These are phyloP conservation scores for Rhizoclosmatium sp. DNA, from an alignment of 192 early-diverging fungal species.

Conservation along the genomic window DNA sequence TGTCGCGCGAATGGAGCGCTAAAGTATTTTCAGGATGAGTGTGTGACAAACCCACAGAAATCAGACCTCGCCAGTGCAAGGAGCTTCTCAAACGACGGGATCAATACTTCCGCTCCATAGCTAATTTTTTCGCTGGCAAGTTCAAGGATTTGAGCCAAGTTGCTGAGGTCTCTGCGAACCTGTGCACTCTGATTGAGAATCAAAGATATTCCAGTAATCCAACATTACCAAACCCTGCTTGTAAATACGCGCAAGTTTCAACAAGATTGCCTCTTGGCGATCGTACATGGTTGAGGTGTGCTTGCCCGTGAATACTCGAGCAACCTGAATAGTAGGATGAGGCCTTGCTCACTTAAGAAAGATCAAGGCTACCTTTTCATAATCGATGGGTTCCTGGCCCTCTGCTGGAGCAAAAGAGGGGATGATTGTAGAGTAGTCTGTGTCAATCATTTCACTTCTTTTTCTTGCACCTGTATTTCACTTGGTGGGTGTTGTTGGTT, in stretches of 20 bases:
- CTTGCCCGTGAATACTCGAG: slow-evolving; percentile 31
- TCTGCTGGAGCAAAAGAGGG: slow-evolving; percentile 14
- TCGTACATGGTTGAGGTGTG: slow-evolving; percentile 37
- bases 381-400: not conserved
- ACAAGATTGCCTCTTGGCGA: slow-evolving; percentile 32
- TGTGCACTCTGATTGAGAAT: not conserved
- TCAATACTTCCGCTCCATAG: not conserved
- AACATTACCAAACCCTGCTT: slow-evolving; percentile 17
- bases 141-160: slow-evolving; percentile 1
- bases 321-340: not conserved
- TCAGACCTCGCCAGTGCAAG: slow-evolving; percentile 17
- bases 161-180: slow-evolving; percentile 13
- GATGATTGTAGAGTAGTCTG: not conserved
- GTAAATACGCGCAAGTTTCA: slow-evolving; percentile 29
- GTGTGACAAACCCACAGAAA: not conserved
- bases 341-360: not conserved
- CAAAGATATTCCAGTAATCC: not conserved
- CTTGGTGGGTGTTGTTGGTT: too few species aligned
- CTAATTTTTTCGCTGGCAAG: slow-evolving; percentile 20
- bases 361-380: not conserved
- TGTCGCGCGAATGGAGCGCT: slow-evolving; percentile 11
- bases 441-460: not conserved
- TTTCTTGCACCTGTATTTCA: not conserved
- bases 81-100: not conserved
- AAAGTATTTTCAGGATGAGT: not conserved